Conservation (phyloP, 768 basidiomycete genomes). For the Pisolithus microcarpus region DNA sequence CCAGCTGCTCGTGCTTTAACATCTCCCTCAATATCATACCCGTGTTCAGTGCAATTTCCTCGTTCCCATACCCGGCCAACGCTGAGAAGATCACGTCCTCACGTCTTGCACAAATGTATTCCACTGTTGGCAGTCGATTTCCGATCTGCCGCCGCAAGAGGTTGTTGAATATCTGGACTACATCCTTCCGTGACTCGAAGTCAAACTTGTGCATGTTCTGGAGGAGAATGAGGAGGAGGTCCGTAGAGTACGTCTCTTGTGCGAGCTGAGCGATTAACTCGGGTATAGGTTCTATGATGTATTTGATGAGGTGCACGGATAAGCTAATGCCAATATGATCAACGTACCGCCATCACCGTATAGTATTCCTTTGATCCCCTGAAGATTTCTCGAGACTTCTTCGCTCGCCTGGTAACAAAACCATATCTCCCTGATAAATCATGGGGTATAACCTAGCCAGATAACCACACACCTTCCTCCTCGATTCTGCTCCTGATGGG, state of each 20-base stretch:
- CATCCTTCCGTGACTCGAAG: constrained; percentile 87
- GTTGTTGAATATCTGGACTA: constrained; percentile 84
- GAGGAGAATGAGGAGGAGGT: constrained; percentile 76
- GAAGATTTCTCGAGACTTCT: constrained; percentile 82
- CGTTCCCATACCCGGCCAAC: constrained; percentile 88
- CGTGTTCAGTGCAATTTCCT: constrained; percentile 94
- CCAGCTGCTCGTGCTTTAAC: constrained; percentile 86
- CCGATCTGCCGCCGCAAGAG: constrained; percentile 89
- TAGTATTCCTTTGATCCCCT: constrained; percentile 83
- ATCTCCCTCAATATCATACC: constrained; percentile 98
- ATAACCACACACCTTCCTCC: constrained; percentile 59
- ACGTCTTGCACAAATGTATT: constrained; percentile 75
- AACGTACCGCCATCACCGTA: constrained; percentile 80
- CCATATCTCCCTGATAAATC: background rate
- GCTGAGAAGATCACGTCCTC: constrained; percentile 76
- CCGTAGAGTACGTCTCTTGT: constrained; percentile 90
- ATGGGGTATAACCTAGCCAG: background rate
- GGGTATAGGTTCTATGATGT: constrained; percentile 62
- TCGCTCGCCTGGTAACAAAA: constrained; percentile 61
- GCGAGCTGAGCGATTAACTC: constrained; percentile 92
- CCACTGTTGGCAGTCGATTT: constrained; percentile 90
- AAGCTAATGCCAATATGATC: constrained; percentile 1
- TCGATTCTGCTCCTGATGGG: constrained; percentile 66
- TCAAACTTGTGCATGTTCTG: constrained; percentile 81
- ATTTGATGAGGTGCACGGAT: constrained; percentile 4